Base-by-base conservation (phyloP, 2,329 filamentous ascomycete genomes). In the Aspergillus tamarii region DNA sequence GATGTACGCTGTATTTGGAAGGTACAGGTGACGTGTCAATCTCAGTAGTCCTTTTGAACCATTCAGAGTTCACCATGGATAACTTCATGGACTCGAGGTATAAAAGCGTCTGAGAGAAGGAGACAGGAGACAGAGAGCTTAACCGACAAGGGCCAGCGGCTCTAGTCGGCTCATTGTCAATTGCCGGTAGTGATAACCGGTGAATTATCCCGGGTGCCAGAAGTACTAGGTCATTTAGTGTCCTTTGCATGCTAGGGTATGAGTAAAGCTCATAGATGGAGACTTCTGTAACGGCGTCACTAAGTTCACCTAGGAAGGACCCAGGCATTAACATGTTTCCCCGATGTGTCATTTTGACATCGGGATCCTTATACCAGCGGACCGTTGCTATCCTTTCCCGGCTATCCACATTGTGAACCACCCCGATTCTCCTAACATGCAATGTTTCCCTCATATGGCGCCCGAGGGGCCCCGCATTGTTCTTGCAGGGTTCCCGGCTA, bases 211-310 rank as follows among this genome's bases (percentile, higher is more conserved):
- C 69, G 19, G 82, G 78, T 21, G 70, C 69, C 14, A 88, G 71
- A 12, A 87, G 70, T 2, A 87, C 85, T 60, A 86, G 82, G 69
- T 88, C 85, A 9, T 83, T 83, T 64, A 82, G 75, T 46, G 80
- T 76, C 45, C 83, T 80, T 45, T 80, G 82, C 56, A 88, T 67
- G 7, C 78, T 79, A n/a, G 80, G 78, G 41, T 83, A 82, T 2
- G 80, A 80, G 60, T 79, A 78, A 41, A 88, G 82, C 65, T 89
- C 87, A 70, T 88, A 88, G 46, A 88, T 70, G 62, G 85, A 88
- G 30, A 88, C 80, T 46, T 87, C 82, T 67, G 86, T 83, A 34
- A 77, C 69, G 7, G 69, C 65, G 28, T 81, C 76, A 21, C 70
- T 64, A 1, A 85, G 76, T 4, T 72, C 69, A 3, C 84, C 84